Conservation (phyloP, 257 asterid species). For the Prunella vulgaris region DNA sequence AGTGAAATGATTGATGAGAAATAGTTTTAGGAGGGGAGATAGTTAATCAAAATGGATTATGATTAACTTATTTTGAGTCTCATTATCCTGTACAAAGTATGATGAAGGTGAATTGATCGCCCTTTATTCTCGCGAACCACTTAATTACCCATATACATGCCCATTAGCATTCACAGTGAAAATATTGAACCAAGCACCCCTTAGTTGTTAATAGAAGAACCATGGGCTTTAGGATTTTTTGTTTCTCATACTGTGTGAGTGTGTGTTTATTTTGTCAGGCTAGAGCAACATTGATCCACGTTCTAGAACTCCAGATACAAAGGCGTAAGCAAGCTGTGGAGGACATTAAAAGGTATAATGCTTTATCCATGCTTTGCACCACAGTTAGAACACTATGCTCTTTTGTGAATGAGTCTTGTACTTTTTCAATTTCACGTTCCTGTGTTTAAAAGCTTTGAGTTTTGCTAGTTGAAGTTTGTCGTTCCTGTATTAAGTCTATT, state of each 20-base stretch:
- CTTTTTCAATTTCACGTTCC: not conserved
- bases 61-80: no score
- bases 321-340: constrained; percentile 93
- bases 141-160: no score
- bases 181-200: no score
- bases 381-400: constrained; percentile 5
- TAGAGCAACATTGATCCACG: constrained; percentile 91
- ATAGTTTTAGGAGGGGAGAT: no score
- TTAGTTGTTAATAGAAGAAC: not conserved
- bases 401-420: not conserved
- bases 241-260: not conserved
- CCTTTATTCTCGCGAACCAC: no score
- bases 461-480: not conserved
- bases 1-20: no score
- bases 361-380: constrained; percentile 6
- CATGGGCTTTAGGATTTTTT: constrained; percentile 12
- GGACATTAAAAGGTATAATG: constrained; percentile 77
- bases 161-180: no score
- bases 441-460: not conserved
- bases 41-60: no score
- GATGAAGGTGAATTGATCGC: no score
- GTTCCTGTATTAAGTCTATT: not conserved
- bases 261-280: constrained; percentile 58
- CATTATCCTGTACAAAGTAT: no score
- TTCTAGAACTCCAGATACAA: constrained; percentile 91